These are phyloP conservation scores for Blastocystis sp. DNA, from an alignment of 352 stramenopile genomes.

Conservation along the genomic window DNA sequence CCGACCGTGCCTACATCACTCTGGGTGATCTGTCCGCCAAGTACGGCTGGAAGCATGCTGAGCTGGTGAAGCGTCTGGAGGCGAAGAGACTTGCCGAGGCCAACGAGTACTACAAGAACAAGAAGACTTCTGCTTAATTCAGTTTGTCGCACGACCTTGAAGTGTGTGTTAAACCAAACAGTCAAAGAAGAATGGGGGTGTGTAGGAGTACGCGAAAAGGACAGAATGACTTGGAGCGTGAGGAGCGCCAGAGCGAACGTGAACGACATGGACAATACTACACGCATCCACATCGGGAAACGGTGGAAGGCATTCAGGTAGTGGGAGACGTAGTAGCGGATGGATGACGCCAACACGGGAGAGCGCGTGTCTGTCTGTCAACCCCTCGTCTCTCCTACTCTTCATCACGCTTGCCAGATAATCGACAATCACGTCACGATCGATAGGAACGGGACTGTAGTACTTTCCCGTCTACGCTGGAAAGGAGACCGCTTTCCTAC, in stretches of 20 bases:
- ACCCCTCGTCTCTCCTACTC: not conserved
- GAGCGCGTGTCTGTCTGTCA: not conserved
- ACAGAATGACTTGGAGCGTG: slow-evolving; percentile 8
- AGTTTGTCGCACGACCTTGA: no score
- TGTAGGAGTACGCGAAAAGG: not conserved
- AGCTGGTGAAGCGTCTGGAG: not conserved
- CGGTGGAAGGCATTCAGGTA: not conserved
- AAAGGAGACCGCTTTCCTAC: not conserved
- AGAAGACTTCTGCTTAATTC: slow-evolving; percentile 55
- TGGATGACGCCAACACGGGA: not conserved
- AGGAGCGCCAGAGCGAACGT: not conserved
- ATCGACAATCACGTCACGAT: not conserved
- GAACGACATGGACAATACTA: slow-evolving; percentile 24
- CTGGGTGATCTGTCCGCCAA: not conserved
- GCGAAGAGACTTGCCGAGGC: slow-evolving; percentile 25
- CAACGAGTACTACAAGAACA: slow-evolving; percentile 45
- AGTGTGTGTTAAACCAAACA: not conserved
- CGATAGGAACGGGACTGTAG: not conserved
- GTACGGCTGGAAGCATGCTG: not conserved
- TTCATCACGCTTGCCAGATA: not conserved
- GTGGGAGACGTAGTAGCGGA: not conserved
- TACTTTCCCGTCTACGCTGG: slow-evolving; percentile 3
- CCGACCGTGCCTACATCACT: not conserved
- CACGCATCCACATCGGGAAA: not conserved
- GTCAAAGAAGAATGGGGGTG: not conserved